Evolutionary conservation across 768 basidiomycete genomes (phyloP), one percentile per base, ranked within the genome.

Genomic region (Pisolithus sp.): DNA sequence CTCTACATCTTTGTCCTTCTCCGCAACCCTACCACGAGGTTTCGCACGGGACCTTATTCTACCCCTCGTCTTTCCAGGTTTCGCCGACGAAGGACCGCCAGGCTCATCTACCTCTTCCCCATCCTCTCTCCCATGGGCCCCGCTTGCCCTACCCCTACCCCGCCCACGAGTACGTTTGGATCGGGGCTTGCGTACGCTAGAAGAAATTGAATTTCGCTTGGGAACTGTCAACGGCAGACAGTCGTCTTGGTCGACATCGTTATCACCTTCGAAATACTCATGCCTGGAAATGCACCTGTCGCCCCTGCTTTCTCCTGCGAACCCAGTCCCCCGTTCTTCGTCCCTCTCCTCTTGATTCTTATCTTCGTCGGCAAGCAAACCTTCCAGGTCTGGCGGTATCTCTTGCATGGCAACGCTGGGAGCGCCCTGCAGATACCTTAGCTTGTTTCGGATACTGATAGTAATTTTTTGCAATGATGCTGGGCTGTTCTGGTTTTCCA

Each of bases 351-450:
- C 86, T 15, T 70, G 69, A 28, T 76, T 82, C 49, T 76, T 71
- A 28, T 87, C 83, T 63, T 92, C 89, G 49, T 85, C 82, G 4
- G 77, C 81, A 26, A 94, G 67, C 61, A 89, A 77, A 1, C 81
- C 86, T 55, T 84, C 85, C 15, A 99, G 71, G 60, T 94, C 87
- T 0, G 94, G 94, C 4, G 96, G 95, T 24, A 98, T 90, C 69
- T 97, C 93, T 61, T 93, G 89, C 89, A 98, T 89, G 57, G 83
- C 83, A 9, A 98, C 91, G 63, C 90, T 93, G n/a, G 95, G 95
- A 39, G 95, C 96, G 30, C 94, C 93, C 54, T 93, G 87, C 13
- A 98, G 73, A 66, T 93, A 97, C 28, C 95, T 77, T 41, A 99
- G 72, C 67, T 95, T 93, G 61, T 86, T 92, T 24, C 86, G 81